Base-by-base conservation (phyloP, 306 rosid genomes). In the Senna siamea region DNA sequence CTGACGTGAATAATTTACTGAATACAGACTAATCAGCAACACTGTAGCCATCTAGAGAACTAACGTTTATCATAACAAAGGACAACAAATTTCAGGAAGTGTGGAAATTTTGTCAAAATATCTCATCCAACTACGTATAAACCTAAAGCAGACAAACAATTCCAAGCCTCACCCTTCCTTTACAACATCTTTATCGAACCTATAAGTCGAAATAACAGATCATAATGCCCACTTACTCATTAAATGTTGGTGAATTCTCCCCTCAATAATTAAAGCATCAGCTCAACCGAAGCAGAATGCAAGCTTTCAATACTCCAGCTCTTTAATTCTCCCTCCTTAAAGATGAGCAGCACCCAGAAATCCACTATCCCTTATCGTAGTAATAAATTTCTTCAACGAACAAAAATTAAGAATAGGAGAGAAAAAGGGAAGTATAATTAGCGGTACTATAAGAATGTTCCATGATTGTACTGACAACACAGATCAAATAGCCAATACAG, bases 11-110 rank as follows among this genome's bases (percentile, higher is more conserved):
- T 41, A 35, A 15, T 54, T 48, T 53, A 20, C 32, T 48, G 57
- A 52, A 56, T 23, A 66, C 61, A 67, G 52, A 59, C 59, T 38
- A 51, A 51, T 17, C 58, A 48, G 70, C 57, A 61, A 64, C 78
- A 64, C 6, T 5, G 1, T 8, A 66, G 63, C 19, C 37, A 35
- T 32, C 54, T n/a, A 35, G 30, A n/a, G 72, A 68, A 40, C 56
- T 23, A 30, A 50, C 17, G 53, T 10, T 28, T 26, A 67, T 22
- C 30, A n/a, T 52, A 59, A n/a, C 32, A 73, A 30, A 26, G 46
- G 59, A 48, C 34, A 28, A 15, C 9, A 38, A 61, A 56, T 70
- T 65, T 20, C 75, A 46, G 35, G 40, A 6, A 20, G 66, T 52
- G 48, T 17, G 18, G 2, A 64, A 55, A 28, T 54, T 54, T 52